phyloP scores from a whole-genome alignment of 2,329 filamentous ascomycete genomes.

The Aspergillus cejpii region DNA sequence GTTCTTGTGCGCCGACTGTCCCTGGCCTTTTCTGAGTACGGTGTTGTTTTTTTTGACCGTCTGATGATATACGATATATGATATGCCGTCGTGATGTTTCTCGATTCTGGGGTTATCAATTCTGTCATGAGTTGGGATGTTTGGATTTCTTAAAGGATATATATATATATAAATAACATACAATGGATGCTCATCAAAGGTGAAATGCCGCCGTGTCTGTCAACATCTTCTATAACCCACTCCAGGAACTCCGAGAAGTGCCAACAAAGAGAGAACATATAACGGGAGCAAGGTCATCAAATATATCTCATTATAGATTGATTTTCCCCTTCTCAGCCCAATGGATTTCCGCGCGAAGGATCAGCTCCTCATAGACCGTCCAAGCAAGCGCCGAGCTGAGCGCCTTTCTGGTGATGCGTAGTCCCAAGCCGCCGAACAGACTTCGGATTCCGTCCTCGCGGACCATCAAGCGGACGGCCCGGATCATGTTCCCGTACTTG shows the following conservation, averaged over 20 bases:
- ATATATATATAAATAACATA: slow-evolving; percentile 20
- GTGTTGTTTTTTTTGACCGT: neutral
- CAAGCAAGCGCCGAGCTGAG: slow-evolving; percentile 91
- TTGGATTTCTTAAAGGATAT: slow-evolving; percentile 2
- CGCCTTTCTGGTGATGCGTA: slow-evolving; percentile 86
- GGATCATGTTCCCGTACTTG: slow-evolving; percentile 73
- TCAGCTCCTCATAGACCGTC: slow-evolving; percentile 93
- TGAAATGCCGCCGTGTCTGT: neutral
- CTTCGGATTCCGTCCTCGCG: slow-evolving; percentile 70
- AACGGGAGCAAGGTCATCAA: neutral
- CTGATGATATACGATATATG: slow-evolving; percentile 4
- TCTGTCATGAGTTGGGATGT: slow-evolving; percentile 18
- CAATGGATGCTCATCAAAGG: slow-evolving; percentile 1
- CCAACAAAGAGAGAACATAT: neutral
- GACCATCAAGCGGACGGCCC: slow-evolving; percentile 71
- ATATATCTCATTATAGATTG: neutral
- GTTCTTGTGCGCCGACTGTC: slow-evolving; percentile 1
- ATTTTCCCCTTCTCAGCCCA: slow-evolving; percentile 30
- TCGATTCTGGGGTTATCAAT: slow-evolving; percentile 4
- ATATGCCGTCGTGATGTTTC: neutral
- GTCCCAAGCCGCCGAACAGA: slow-evolving; percentile 75
- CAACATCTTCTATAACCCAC: neutral
- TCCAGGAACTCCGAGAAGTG: neutral
- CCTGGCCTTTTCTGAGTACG: neutral
- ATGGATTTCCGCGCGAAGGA: slow-evolving; percentile 60